Evolutionary conservation across 140 eudicot species (phyloP), one percentile per base, ranked within the genome.

Genomic region (Flaveria floridana): DNA sequence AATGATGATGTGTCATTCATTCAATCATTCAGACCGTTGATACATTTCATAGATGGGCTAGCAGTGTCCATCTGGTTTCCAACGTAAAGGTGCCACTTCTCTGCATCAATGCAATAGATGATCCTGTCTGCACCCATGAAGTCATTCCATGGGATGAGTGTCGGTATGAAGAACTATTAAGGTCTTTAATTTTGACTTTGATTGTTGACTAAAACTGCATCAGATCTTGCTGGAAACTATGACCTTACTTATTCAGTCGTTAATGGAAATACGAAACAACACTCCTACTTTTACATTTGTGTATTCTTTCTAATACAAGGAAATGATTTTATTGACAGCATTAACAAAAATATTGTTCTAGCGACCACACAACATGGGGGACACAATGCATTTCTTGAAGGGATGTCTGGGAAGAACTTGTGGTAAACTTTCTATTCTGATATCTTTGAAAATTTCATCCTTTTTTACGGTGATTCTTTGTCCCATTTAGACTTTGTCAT

Each of bases 341-440:
- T 53, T 51, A 91, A 91, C 79, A 66, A 80, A 78, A 91, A 91
- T 76, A 81, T 90, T 72, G 86, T 90, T 78, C 80, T 88, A 61
- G 97, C 92, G 34, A 88, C 95, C 19, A 86, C 95, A 19, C 79
- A 86, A 72, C 95, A 90, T 57, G 97, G 97, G 70, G 97, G 97
- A 63, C 95, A 90, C 81, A 78, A 81, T 14, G 92, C 92, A 1
- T 88, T 79, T 77, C 85, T 84, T 74, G 92, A 91, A 82, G 97
- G 97, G 59, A 28, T 86, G 58, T 79, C 87, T 41, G 90, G 89
- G 48, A 76, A 81, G 72, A 75, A 79, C 66, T 58, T 91, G 62
- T 91, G 92, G 95, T 88, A 84, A 74, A 47, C 13, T 65, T 10
- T 25, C 14, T 20, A 20, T 58, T 67, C 42, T 58, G n/a, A 42